Base-by-base conservation (phyloP, 2,329 filamentous ascomycete genomes). In the Hypocrella siamensis region DNA sequence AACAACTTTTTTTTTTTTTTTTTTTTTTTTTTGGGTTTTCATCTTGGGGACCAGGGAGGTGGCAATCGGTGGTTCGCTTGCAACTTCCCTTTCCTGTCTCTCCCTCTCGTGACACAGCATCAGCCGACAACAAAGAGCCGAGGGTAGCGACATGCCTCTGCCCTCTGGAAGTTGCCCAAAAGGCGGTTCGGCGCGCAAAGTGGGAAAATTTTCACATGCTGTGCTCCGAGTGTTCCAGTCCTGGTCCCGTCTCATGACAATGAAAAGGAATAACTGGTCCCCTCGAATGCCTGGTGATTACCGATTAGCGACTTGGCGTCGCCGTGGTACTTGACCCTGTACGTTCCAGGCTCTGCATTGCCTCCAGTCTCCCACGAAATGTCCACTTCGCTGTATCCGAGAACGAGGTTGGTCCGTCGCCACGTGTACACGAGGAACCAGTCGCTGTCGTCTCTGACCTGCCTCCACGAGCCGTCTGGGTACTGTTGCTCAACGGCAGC, bases 371-470 rank as follows among this genome's bases (percentile, higher is more conserved):
- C 79, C 88, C 88, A 96, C 30, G 68, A 67, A 32, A 93, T 65
- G 7, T 65, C 75, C 2, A 84, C 86, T 48, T 86, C 73, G 46
- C 84, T 93, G 21, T 76, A 75, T 0, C 78, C 85, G 16, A 83
- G 51, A 2, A 85, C 34, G 3, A 63, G 66, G 45, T 74, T 79
- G 2, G 71, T 79, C 25, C 85, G 64, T 43, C 70, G 69, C 88
- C 88, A 96, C 25, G 70, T 62, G 47, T 77, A 93, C 10, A 90
- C 66, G 14, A 94, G 56, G 38, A 73, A 75, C 86, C 86, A 96
- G 49, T 94, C 86, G 4, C 58, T 57, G 47, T 94, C 88, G 36
- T 75, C 71, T 12, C 74, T 65, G 3, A 90, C 68, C 26, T 60
- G 63, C 6, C 52, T 56, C 88, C 88, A 94, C 0, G 31, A 34